phyloP scores from a whole-genome alignment of 495 filamentous ascomycete species.

The Tuber brumale region DNA sequence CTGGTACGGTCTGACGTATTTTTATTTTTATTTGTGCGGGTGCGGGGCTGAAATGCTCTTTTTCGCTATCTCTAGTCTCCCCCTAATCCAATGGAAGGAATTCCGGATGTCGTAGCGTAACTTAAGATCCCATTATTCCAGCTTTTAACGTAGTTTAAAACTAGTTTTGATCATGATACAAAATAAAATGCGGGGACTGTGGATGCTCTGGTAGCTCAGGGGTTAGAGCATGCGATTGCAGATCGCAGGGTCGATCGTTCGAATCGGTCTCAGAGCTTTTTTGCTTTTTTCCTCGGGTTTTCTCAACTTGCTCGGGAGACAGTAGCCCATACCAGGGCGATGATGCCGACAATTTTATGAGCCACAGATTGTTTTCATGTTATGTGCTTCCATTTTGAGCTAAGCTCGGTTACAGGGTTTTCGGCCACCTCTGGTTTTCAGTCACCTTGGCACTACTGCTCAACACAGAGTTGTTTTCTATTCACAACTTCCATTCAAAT shows the following conservation, averaged over 20 bases:
- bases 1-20: not conserved
- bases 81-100: not conserved
- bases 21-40: not conserved
- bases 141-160: not conserved
- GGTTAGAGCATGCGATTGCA: slow-evolving; percentile 36
- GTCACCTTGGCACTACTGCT: no score
- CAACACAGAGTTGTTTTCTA: no score
- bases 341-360: not conserved
- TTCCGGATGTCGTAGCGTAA: not conserved
- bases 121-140: not conserved
- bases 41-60: not conserved
- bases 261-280: slow-evolving; percentile 32
- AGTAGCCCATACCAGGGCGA: not conserved
- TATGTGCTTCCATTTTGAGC: not conserved
- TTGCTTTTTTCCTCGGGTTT: not conserved
- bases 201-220: slow-evolving; percentile 29
- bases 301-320: not conserved
- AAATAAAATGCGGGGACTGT: not conserved
- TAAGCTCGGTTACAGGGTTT: no score
- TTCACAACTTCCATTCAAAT: no score
- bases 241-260: slow-evolving; percentile 34
- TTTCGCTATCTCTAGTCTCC: not conserved
- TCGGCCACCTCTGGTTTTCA: no score
- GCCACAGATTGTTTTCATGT: not conserved
- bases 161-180: not conserved